Evolutionary conservation across 805 yeast genomes (phyloP), one percentile per base, ranked within the genome.

Genomic region (Wickerhamiella spandovensis): DNA sequence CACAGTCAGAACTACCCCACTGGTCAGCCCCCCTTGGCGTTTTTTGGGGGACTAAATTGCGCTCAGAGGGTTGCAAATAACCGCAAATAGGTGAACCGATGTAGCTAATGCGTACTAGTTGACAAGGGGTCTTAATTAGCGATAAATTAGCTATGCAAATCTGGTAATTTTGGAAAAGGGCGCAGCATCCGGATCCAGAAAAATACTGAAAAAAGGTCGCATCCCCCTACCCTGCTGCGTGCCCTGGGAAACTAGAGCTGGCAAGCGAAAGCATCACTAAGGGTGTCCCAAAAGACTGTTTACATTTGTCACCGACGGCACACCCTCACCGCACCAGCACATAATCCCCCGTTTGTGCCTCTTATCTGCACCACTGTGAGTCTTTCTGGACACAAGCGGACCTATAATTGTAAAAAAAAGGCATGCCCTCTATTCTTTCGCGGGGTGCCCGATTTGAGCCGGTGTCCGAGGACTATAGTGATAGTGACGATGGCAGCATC

Each of bases 401-500:
- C 30, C n/a, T n/a, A n/a, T n/a, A n/a, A 25, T 25, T 10, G 6
- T 10, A 28, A 28, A 28, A 9, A 28, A 9, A 28, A 28, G 32
- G 32, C 5, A 43, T 43, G 45, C 32, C 35, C 25, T 22, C 45
- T 18, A n/a, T 43, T 5, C 15, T 43, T 13, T 13, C 45, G 10
- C 32, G 30, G 32, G 22, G 18, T 5, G 32, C 45, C 20, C 23
- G 24, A 23, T 23, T 43, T 12, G 45, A 22, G 23, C 45, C 45
- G 12, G 35, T 44, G 21, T n/a, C 28, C 24, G 30, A n/a, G 17
- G 15, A 24, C 7, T 17, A 10, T 2, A 18, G 24, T 9, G 53
- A 49, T 18, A 51, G 55, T 41, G 56, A 53, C 44, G 56, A 46
- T 12, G 52, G 50, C 49, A 56, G 59, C 45, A 56, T 56, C 23